phyloP scores from a whole-genome alignment of 2,329 filamentous ascomycete genomes.

The Neonectria punicea region DNA sequence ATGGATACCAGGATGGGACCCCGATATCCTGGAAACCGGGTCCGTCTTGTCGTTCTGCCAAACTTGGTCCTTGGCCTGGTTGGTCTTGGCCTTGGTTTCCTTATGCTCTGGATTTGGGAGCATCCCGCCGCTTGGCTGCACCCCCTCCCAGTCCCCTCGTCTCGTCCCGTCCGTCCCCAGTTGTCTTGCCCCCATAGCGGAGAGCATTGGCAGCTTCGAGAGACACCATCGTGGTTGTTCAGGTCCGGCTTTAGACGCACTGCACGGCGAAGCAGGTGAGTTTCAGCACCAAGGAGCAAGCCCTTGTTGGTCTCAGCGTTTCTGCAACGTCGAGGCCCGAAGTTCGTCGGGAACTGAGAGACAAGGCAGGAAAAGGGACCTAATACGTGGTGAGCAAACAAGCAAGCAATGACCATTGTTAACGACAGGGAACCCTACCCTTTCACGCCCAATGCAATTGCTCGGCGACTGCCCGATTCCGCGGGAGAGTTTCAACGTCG shows the following conservation, averaged over 20 bases:
- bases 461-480: background rate
- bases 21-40: slow-evolving; percentile 26
- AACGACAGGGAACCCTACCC: background rate
- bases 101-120: background rate
- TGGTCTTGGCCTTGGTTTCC: background rate
- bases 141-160: too few relatives aligned
- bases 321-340: slow-evolving; percentile 13
- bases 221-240: slow-evolving; percentile 22
- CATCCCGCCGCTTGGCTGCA: background rate
- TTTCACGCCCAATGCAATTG: background rate
- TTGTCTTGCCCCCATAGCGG: slow-evolving; percentile 1
- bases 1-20: slow-evolving; percentile 12
- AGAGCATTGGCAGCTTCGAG: slow-evolving; percentile 19
- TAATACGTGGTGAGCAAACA: background rate
- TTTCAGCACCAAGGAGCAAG: slow-evolving; percentile 7
- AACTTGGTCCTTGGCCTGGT: background rate
- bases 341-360: slow-evolving; percentile 7
- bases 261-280: background rate
- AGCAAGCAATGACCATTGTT: slow-evolving; percentile 2
- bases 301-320: slow-evolving; percentile 1
- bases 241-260: slow-evolving; percentile 1
- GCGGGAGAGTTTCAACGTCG: background rate
- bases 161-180: background rate
- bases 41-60: slow-evolving; percentile 1
- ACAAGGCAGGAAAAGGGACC: background rate